A percentile compares a stretch with the other conserved stretches of the same genome.
phyloP scores from a whole-genome alignment of 208 protist genomes.

The Herpetomonas tarakana region DNA sequence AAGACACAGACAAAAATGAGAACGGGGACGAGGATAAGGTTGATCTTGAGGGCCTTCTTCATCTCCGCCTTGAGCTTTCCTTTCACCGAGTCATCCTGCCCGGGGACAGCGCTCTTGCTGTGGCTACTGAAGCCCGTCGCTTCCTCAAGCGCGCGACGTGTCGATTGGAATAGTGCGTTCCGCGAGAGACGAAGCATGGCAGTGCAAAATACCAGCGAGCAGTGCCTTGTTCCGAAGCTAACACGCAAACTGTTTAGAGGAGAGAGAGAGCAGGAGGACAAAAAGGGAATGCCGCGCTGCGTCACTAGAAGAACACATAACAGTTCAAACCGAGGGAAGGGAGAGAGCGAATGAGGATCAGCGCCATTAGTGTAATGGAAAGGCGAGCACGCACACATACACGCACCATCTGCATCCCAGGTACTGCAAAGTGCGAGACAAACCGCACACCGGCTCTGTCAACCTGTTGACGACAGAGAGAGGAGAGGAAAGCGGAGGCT shows the following conservation, averaged over 20 bases:
- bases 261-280: slow-evolving; percentile 11
- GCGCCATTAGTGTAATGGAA: too few species aligned
- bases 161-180: slow-evolving; percentile 18
- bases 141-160: slow-evolving; percentile 39
- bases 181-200: slow-evolving; percentile 46
- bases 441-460: too few species aligned
- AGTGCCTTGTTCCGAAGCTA: background rate
- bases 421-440: too few species aligned
- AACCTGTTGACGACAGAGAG: too few species aligned
- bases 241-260: slow-evolving; percentile 7
- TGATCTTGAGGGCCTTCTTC: slow-evolving; percentile 81
- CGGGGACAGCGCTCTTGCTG: slow-evolving; percentile 14
- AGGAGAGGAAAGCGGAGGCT: too few species aligned
- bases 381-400: too few species aligned
- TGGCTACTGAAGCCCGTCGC: slow-evolving; percentile 45
- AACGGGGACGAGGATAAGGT: slow-evolving; percentile 73
- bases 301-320: too few species aligned
- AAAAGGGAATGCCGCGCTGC: too few species aligned
- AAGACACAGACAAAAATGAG: slow-evolving; percentile 49
- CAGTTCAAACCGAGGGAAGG: too few species aligned
- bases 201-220: background rate
- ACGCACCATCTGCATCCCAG: too few species aligned
- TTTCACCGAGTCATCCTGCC: slow-evolving; percentile 45
- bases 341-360: too few species aligned
- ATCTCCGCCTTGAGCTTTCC: slow-evolving; percentile 64